Evolutionary conservation across 129 eudicot species (phyloP).

Genomic region (Lonicera japonica): DNA sequence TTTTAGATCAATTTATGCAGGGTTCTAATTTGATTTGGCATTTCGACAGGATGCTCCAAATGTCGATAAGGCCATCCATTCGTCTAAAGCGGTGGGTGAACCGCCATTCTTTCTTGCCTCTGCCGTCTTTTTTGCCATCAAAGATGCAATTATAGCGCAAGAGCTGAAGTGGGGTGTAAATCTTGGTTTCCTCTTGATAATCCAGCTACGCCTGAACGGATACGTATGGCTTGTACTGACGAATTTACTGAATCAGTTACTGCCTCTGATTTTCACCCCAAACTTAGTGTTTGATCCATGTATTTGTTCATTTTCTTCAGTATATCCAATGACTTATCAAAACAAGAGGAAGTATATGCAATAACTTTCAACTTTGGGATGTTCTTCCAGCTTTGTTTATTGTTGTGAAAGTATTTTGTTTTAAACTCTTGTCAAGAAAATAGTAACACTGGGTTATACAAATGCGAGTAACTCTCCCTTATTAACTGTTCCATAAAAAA

Average conservation of each 20-base stretch:
- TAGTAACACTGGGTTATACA: no score
- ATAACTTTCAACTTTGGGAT: no score
- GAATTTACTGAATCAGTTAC: constrained; percentile 55
- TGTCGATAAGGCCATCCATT: constrained; percentile 69
- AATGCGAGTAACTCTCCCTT: no score
- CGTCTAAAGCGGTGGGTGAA: constrained; percentile 97
- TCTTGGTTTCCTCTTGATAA: constrained; percentile 93
- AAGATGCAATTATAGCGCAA: constrained; percentile 77
- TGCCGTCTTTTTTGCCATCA: constrained; percentile 77
- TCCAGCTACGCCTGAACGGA: constrained; percentile 97
- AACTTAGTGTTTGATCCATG: constrained; percentile 51
- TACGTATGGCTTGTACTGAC: constrained; percentile 89
- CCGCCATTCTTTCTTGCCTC: constrained; percentile 97
- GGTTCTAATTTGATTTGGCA: no score
- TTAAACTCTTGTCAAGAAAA: no score
- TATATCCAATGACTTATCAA: neutral
- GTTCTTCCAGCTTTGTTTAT: no score
- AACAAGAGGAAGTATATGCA: neutral
- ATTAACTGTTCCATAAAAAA: no score
- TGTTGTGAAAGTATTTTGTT: no score
- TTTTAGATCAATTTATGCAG: no score
- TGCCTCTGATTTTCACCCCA: constrained; percentile 60
- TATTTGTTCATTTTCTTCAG: neutral
- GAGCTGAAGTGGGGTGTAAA: constrained; percentile 58
- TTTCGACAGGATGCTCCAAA: constrained; percentile 75